These are phyloP conservation scores for Phaeolepiota aurea DNA, from an alignment of 768 basidiomycete genomes.

Conservation along the genomic window DNA sequence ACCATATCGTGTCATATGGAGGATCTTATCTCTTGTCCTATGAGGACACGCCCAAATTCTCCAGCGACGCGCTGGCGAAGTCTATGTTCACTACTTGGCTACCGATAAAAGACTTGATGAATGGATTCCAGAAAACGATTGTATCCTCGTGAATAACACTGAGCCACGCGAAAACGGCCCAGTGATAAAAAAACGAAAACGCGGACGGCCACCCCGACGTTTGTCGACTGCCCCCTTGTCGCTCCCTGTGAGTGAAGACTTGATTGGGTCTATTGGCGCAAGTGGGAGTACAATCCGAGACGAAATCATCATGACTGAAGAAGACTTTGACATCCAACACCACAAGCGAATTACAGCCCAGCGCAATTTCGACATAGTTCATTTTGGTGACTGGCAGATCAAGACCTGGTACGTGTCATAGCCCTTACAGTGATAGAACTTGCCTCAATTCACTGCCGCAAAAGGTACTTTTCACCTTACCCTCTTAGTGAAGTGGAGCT, in stretches of 20 bases:
- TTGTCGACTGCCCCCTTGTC: constrained; percentile 6
- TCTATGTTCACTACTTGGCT: constrained; percentile 67
- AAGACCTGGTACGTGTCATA: constrained; percentile 69
- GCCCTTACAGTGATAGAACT: constrained; percentile 2
- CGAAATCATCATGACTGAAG: constrained; percentile 47
- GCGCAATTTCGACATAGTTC: constrained; percentile 82
- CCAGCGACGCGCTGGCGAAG: constrained; percentile 38
- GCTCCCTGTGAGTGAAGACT: constrained; percentile 6
- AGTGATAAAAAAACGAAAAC: constrained; percentile 21
- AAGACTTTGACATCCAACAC: constrained; percentile 61
- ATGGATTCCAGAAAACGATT: constrained; percentile 47
- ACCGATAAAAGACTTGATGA: constrained; percentile 70
- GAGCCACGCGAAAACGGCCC: constrained; percentile 7
- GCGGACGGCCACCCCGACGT: constrained; percentile 12
- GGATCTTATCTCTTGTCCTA: constrained; percentile 3
- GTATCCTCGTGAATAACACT: constrained; percentile 20
- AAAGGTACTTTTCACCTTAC: constrained; percentile 94
- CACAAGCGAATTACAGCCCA: constrained; percentile 61
- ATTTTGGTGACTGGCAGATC: constrained; percentile 81
- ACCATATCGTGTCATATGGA: constrained; percentile 6
- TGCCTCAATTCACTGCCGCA: background rate
- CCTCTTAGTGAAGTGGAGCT: constrained; percentile 64
- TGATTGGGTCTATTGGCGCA: constrained; percentile 7
- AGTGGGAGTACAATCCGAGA: constrained; percentile 7
- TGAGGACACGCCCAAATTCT: constrained; percentile 45